Conservation (phyloP, 495 filamentous ascomycete species). For the Aspergillus bridgeri region DNA sequence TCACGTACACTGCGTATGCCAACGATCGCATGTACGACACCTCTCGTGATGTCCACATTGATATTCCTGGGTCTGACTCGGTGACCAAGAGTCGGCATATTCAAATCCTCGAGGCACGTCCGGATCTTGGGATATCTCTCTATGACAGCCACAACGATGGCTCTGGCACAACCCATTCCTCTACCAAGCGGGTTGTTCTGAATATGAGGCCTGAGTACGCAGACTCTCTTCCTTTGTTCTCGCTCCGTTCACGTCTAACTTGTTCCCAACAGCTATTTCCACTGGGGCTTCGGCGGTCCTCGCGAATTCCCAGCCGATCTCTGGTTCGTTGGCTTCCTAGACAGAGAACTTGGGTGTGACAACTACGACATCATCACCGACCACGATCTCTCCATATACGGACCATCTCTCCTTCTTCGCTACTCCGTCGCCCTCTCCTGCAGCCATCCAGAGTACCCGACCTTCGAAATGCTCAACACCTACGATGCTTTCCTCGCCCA, state of each 20-base stretch:
- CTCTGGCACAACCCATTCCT: conserved; percentile 16
- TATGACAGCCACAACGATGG: conserved; percentile 27
- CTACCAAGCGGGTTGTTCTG: conserved; percentile 18
- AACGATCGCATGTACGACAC: conserved; percentile 28
- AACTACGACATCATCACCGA: conserved; percentile 31
- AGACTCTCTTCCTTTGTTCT: background rate
- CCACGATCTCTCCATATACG: conserved; percentile 21
- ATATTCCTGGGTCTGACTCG: conserved; percentile 13
- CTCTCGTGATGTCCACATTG: conserved; percentile 9
- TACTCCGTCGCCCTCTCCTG: background rate
- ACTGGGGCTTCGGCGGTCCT: conserved; percentile 27
- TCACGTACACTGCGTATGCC: conserved; percentile 28
- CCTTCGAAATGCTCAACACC: conserved; percentile 10
- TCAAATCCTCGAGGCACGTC: conserved; percentile 15
- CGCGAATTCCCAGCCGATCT: conserved; percentile 31
- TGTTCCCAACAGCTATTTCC: conserved; percentile 12
- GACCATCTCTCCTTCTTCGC: background rate
- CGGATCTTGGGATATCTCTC: conserved; percentile 23
- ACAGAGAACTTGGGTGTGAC: conserved; percentile 17
- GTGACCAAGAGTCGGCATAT: conserved; percentile 3
- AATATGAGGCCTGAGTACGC: conserved; percentile 21
- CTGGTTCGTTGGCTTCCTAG: conserved; percentile 24
- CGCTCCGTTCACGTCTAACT: background rate
- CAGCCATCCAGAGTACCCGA: background rate
- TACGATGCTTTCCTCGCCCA: conserved; percentile 15